phyloP scores from a whole-genome alignment of 257 asterid species.

The Galeopsis tetrahit region DNA sequence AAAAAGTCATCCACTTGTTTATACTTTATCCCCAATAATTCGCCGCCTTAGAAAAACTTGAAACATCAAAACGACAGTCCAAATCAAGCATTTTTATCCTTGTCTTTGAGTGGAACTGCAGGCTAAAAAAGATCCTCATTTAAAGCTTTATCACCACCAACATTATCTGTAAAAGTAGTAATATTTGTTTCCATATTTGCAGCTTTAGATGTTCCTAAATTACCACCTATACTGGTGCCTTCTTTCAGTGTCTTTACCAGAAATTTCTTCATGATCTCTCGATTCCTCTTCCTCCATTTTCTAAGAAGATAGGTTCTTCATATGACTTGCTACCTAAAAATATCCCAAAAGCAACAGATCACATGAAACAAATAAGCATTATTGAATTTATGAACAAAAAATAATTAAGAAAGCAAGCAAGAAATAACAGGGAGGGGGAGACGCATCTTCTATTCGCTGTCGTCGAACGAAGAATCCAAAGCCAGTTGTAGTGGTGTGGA shows the following conservation, averaged over 20 bases:
- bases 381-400: no score
- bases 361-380: background rate
- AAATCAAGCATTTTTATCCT: slow-evolving; percentile 41
- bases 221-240: slow-evolving; percentile 41
- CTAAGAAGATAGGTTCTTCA: slow-evolving; percentile 32
- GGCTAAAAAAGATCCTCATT: slow-evolving; percentile 69
- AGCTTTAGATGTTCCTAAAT: slow-evolving; percentile 35
- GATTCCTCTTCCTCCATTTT: slow-evolving; percentile 80
- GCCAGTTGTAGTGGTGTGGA: no score
- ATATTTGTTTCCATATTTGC: slow-evolving; percentile 34
- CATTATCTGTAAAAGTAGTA: slow-evolving; percentile 37
- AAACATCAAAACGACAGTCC: no score
- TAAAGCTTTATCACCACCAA: slow-evolving; percentile 42
- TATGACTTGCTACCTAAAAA: slow-evolving; percentile 44
- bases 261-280: slow-evolving; percentile 39
- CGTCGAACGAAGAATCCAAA: no score
- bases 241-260: slow-evolving; percentile 43
- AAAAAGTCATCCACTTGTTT: no score
- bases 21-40: no score
- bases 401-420: no score
- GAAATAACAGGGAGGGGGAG: no score
- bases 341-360: slow-evolving; percentile 23
- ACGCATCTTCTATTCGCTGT: no score
- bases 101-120: slow-evolving; percentile 67
- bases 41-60: no score